Evolutionary conservation across 2,329 filamentous ascomycete species (phyloP).

Genomic region (Tothia fuscella): DNA sequence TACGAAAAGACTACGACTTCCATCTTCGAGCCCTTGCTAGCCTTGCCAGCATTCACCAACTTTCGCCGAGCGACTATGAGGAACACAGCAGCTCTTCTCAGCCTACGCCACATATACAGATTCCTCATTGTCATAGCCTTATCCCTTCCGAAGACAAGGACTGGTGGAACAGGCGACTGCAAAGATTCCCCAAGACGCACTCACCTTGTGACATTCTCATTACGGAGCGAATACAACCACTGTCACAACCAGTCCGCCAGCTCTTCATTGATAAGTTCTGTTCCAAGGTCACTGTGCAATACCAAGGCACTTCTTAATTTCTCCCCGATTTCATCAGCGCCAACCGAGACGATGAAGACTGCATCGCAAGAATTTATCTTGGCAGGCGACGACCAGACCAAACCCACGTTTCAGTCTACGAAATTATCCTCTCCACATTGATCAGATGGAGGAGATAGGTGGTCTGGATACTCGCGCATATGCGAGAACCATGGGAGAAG

Average conservation of each 20-base stretch:
- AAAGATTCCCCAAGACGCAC: conserved; percentile 19
- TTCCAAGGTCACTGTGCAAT: conserved; percentile 24
- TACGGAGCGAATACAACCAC: conserved; percentile 24
- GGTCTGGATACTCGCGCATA: conserved; percentile 25
- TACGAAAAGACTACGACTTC: conserved; percentile 13
- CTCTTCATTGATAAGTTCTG: no score
- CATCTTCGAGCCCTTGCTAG: conserved; percentile 7
- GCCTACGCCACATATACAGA: conserved; percentile 9
- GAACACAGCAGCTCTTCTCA: neutral
- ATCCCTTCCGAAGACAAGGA: conserved; percentile 2
- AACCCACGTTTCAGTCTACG: conserved; percentile 29
- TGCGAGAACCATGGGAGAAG: conserved; percentile 35
- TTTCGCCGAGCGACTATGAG: no score
- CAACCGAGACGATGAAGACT: conserved; percentile 26
- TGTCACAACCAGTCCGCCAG: conserved; percentile 18
- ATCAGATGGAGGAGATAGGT: conserved; percentile 36
- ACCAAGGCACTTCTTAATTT: neutral
- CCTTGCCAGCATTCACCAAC: neutral
- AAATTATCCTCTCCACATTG: conserved; percentile 38
- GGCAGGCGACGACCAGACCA: conserved; percentile 22
- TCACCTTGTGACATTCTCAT: conserved; percentile 24
- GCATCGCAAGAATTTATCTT: conserved; percentile 39
- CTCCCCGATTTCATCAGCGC: conserved; percentile 15
- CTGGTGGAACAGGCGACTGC: conserved; percentile 12
- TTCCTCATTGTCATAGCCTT: neutral